phyloP scores from a whole-genome alignment of 2,329 filamentous ascomycete genomes.

The Sporothrix globosa region DNA sequence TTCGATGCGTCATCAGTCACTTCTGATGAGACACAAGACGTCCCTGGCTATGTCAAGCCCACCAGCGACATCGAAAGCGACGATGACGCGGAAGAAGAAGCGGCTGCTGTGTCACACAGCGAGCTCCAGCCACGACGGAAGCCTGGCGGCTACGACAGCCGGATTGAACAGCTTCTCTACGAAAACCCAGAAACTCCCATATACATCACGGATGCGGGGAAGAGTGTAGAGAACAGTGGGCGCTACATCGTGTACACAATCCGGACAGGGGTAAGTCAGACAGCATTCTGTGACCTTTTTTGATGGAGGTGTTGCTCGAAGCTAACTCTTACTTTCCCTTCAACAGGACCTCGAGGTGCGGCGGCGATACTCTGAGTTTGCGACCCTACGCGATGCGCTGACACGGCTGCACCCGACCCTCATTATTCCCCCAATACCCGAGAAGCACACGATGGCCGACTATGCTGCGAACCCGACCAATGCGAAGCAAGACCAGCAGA shows the following conservation, averaged over 20 bases:
- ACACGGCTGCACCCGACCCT: slow-evolving; percentile 92
- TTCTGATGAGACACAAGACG: slow-evolving; percentile 63
- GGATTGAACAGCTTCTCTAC: slow-evolving; percentile 96
- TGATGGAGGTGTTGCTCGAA: not conserved
- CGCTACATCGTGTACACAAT: slow-evolving; percentile 98
- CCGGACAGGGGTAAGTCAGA: slow-evolving; percentile 72
- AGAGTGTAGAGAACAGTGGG: slow-evolving; percentile 88
- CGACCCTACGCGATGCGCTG: slow-evolving; percentile 83
- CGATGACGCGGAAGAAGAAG: slow-evolving; percentile 46
- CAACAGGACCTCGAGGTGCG: slow-evolving; percentile 88
- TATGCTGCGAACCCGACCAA: slow-evolving; percentile 98
- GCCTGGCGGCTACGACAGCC: slow-evolving; percentile 88
- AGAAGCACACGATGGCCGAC: slow-evolving; percentile 98
- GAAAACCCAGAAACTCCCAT: slow-evolving; percentile 91
- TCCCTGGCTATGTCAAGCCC: slow-evolving; percentile 39
- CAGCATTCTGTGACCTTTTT: not conserved
- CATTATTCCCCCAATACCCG: slow-evolving; percentile 93
- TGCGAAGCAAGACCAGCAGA: slow-evolving; percentile 94
- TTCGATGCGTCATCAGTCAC: slow-evolving; percentile 70
- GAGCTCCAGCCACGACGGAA: slow-evolving; percentile 63
- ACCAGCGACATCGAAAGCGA: slow-evolving; percentile 51
- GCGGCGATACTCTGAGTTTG: slow-evolving; percentile 94
- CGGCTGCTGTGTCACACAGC: slow-evolving; percentile 43
- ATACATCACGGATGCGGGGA: slow-evolving; percentile 90
- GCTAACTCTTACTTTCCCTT: not conserved